These are phyloP conservation scores for Phaeotremella fagi DNA, from an alignment of 768 basidiomycete species.

Conservation along the genomic window DNA sequence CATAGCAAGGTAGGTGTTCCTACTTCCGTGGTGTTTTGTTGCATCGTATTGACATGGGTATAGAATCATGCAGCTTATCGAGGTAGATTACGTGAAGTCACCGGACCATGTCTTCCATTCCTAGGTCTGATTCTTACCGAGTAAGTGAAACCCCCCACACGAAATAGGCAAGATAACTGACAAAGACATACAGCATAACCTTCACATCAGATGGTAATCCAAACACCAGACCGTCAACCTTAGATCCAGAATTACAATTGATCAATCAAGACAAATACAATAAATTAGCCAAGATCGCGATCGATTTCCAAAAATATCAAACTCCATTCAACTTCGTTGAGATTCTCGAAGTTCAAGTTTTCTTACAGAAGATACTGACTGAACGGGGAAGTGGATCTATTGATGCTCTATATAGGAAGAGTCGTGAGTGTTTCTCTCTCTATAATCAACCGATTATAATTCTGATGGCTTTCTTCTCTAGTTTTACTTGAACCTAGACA, in stretches of 20 bases:
- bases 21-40: not conserved
- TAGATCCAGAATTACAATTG: conserved; percentile 68
- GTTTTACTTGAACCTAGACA: conserved; percentile 47
- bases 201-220: conserved; percentile 96
- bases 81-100: conserved; percentile 74
- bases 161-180: conserved; percentile 9
- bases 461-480: conserved; percentile 6
- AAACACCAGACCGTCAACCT: conserved; percentile 71
- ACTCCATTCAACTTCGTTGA: conserved; percentile 66
- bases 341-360: conserved; percentile 74
- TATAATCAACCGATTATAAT: not conserved
- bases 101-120: conserved; percentile 91
- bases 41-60: conserved; percentile 24
- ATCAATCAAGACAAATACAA: conserved; percentile 97
- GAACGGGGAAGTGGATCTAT: conserved; percentile 44
- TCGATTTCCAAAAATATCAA: conserved; percentile 55
- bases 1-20: conserved; percentile 58
- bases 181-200: conserved; percentile 55
- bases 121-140: conserved; percentile 60
- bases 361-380: conserved; percentile 34
- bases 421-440: conserved; percentile 31
- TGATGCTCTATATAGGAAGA: conserved; percentile 44
- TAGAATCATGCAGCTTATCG: conserved; percentile 67
- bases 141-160: conserved; percentile 19
- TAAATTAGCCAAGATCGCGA: conserved; percentile 77